Percentiles rank a stretch among this genome's conserved stretches.
Conservation (phyloP, 1,284 basidiomycete genomes). For the Sanghuangporus baumii region DNA sequence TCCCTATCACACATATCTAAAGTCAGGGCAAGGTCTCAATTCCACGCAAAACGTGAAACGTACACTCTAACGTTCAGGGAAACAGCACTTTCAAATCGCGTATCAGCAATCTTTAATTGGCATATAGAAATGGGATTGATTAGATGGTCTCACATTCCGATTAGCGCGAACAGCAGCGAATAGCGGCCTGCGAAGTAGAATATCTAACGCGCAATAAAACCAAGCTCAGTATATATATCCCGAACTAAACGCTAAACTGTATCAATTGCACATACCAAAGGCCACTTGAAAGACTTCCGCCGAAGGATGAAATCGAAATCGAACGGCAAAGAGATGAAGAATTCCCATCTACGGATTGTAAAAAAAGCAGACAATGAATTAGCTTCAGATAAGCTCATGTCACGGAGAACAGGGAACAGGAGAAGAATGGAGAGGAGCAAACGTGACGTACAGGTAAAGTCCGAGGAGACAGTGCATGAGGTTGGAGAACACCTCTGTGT, state of each 20-base stretch:
- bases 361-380: neutral
- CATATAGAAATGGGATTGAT: neutral
- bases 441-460: constrained; percentile 51
- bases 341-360: constrained; percentile 48
- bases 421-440: neutral
- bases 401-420: neutral
- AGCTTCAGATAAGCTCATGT: neutral
- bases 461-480: constrained; percentile 66
- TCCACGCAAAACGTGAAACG: constrained; percentile 19
- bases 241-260: neutral
- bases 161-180: constrained; percentile 57
- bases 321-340: constrained; percentile 57
- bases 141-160: constrained; percentile 54
- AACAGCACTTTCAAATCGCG: constrained; percentile 35
- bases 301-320: constrained; percentile 62
- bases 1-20: constrained; percentile 32
- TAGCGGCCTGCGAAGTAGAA: constrained; percentile 76
- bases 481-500: constrained; percentile 50
- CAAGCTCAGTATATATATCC: neutral
- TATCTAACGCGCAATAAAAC: constrained; percentile 33
- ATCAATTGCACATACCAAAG: constrained; percentile 37
- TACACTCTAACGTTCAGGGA: constrained; percentile 54
- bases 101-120: constrained; percentile 8
- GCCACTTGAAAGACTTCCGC: constrained; percentile 57
- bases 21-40: neutral